Conservation (phyloP, 805 yeast genomes). For the Clavispora phyllophila region DNA sequence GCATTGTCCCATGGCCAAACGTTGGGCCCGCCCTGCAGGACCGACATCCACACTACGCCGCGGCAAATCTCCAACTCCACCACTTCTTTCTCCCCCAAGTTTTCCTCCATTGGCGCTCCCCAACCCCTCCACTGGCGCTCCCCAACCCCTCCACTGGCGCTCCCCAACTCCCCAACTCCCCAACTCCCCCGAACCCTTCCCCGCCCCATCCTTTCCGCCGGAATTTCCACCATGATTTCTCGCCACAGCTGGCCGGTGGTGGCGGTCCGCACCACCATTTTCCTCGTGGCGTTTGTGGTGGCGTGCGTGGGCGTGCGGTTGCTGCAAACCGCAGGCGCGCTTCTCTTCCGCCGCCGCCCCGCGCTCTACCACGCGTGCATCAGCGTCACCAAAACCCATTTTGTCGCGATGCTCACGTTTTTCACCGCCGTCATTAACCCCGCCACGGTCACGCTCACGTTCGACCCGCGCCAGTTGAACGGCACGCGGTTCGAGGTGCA, state of each 20-base stretch:
- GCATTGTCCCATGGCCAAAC: too few relatives aligned
- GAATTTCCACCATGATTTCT: conserved; percentile 3
- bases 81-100: too few relatives aligned
- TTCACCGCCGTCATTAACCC: conserved; percentile 50
- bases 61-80: too few relatives aligned
- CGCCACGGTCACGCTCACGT: conserved; percentile 46
- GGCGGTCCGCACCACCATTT: conserved; percentile 18
- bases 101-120: too few relatives aligned
- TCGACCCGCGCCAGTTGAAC: conserved; percentile 20
- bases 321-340: conserved; percentile 40
- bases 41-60: too few relatives aligned
- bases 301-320: conserved; percentile 38
- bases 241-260: conserved; percentile 16
- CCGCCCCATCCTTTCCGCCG: too few relatives aligned
- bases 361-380: conserved; percentile 37
- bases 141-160: too few relatives aligned
- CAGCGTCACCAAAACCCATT: conserved; percentile 52
- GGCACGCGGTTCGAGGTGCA: conserved; percentile 13
- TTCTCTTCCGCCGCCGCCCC: conserved; percentile 26
- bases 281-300: conserved; percentile 17
- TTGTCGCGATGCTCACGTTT: conserved; percentile 50
- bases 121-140: too few relatives aligned
- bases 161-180: too few relatives aligned
- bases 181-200: too few relatives aligned
- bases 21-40: too few relatives aligned